Conservation (phyloP, 306 rosid species). For the Quillaja saponaria region DNA sequence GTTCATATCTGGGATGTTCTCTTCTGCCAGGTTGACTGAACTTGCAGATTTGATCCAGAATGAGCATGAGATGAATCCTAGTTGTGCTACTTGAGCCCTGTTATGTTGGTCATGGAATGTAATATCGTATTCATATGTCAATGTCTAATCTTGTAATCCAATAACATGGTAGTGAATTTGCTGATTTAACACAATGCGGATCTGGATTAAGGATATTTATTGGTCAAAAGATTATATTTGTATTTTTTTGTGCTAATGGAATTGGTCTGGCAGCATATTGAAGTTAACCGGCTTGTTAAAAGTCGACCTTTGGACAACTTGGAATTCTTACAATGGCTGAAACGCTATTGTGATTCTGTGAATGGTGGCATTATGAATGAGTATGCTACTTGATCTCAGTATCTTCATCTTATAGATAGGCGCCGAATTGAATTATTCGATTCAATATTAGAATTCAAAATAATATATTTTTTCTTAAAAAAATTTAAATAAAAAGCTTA, state of each 20-base stretch:
- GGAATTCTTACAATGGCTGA: conserved; percentile 97
- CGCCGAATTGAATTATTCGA: no score
- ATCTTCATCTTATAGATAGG: background rate
- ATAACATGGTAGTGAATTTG: no score
- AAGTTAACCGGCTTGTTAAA: conserved; percentile 94
- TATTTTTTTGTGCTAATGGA: no score
- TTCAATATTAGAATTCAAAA: no score
- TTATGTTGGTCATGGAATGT: conserved; percentile 1
- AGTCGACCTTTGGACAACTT: conserved; percentile 95
- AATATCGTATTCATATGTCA: no score
- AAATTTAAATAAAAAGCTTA: no score
- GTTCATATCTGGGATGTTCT: conserved; percentile 6
- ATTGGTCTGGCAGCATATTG: conserved; percentile 62
- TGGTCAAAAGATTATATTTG: no score
- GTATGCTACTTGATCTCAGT: conserved; percentile 31
- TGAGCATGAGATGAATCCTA: conserved; percentile 16
- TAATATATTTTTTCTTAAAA: no score
- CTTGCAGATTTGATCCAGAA: conserved; percentile 9
- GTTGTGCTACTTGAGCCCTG: conserved; percentile 7
- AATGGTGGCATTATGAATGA: conserved; percentile 93
- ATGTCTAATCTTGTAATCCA: no score
- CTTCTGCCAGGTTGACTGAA: conserved; percentile 11
- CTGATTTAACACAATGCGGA: background rate
- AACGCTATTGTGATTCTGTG: conserved; percentile 89
- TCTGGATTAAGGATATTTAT: background rate